Evolutionary conservation across 352 stramenopile genomes (phyloP), one percentile per base, ranked within the genome.

Genomic region (Globisporangium splendens): DNA sequence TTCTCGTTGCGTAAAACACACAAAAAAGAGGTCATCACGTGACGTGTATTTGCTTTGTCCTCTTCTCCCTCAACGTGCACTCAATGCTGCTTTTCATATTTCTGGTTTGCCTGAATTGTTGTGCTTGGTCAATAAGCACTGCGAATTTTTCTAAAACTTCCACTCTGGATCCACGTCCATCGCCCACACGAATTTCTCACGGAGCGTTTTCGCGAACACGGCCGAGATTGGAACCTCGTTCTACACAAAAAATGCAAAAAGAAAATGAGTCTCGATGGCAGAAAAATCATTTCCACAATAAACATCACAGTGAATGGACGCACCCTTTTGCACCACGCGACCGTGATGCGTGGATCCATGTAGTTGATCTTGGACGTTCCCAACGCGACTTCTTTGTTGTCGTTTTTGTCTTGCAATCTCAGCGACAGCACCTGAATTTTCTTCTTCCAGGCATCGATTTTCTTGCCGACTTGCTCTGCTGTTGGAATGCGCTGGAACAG

Each of bases 361-460:
- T 99, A 99, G 70, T 99, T 99, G 72, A 99, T 97, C 83, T 99
- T 99, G 62, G 95, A 99, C 62, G 98, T 99, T 67, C 96, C 96
- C 12, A 99, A 86, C 28, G 97, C 95, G 7, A 98, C 94, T 64
- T 99, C 96, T 70, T 99, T 99, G 79, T 99, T 99, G 69, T 99
- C 97, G 59, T 98, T 92, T 69, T 99, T 99, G 78, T 99, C 96
- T 63, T 98, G 95, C 39, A 99, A 75, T 64, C 97, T 88, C 61
- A 99, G 70, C 46, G 89, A 77, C 39, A 96, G 63, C 24, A 70
- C 83, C 50, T 88, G 88, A 59, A 99, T 96, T 64, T 98, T 99
- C 63, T 96, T 93, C 50, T 77, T 95, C 96, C 86, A 99, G 21
- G 59, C 91, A 21, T 96, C 81, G 50, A 99, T 97, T 54, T 95